These are phyloP conservation scores for Nymphaea colorata DNA, from an alignment of 164 flowering plant genomes.

Conservation along the genomic window DNA sequence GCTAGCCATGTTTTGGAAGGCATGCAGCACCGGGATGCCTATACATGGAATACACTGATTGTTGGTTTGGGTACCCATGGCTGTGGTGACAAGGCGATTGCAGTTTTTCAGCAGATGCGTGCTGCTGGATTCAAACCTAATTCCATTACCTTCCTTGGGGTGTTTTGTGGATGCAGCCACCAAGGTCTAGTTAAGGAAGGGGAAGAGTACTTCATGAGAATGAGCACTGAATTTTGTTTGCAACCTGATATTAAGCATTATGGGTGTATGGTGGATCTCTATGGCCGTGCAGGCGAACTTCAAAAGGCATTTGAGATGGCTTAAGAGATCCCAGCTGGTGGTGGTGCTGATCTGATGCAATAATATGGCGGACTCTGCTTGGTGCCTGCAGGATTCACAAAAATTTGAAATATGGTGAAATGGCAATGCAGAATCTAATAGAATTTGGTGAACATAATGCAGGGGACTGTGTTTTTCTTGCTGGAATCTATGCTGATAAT, in stretches of 20 bases:
- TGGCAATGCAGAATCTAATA: constrained; percentile 27
- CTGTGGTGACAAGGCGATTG: constrained; percentile 29
- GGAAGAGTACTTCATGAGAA: constrained; percentile 20
- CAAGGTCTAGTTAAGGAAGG: constrained; percentile 40
- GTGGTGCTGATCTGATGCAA: constrained; percentile 22
- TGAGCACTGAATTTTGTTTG: constrained; percentile 26
- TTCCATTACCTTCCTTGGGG: constrained; percentile 39
- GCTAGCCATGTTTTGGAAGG: constrained; percentile 29
- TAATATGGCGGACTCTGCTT: constrained; percentile 43
- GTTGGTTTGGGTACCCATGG: constrained; percentile 38
- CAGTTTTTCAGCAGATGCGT: constrained; percentile 28
- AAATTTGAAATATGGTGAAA: constrained; percentile 34
- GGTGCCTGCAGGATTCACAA: constrained; percentile 45
- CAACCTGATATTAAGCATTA: constrained; percentile 37
- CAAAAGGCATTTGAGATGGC: constrained; percentile 27
- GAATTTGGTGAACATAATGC: constrained; percentile 21
- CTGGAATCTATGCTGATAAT: constrained; percentile 27
- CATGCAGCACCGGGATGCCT: constrained; percentile 29
- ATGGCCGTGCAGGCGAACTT: constrained; percentile 47
- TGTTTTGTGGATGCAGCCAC: constrained; percentile 48
- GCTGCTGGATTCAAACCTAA: constrained; percentile 23
- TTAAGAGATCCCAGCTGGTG: constrained; percentile 5
- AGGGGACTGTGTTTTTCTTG: constrained; percentile 46
- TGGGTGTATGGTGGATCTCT: constrained; percentile 48
- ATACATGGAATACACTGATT: constrained; percentile 41